These are phyloP conservation scores for Aegilops bicornis DNA, from an alignment of 176 grass and related monocot genomes.

Conservation along the genomic window DNA sequence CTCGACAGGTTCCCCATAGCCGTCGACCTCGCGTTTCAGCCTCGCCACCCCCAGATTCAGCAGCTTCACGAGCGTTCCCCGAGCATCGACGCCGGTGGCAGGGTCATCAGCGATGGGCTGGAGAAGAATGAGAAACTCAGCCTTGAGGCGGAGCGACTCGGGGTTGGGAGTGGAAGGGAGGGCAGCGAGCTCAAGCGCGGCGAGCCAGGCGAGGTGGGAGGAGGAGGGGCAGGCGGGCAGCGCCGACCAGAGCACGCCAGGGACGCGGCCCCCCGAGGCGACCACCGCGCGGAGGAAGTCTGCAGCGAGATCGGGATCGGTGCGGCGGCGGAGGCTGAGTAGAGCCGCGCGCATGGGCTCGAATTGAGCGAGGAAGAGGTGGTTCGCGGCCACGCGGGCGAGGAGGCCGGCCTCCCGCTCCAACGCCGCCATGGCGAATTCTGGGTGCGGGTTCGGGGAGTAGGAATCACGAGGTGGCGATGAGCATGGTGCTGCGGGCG, in stretches of 20 bases:
- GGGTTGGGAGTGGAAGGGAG: constrained; percentile 45
- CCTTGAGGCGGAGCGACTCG: constrained; percentile 58
- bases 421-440: constrained; percentile 35
- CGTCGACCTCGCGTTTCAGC: constrained; percentile 51
- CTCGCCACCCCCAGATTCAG: constrained; percentile 65
- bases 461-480: constrained; percentile 26
- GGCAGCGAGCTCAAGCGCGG: constrained; percentile 69
- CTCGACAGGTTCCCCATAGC: neutral
- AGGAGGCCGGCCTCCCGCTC: constrained; percentile 80
- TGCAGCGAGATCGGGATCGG: constrained; percentile 49
- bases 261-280: constrained; percentile 60
- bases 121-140: constrained; percentile 78
- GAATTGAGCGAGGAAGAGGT: constrained; percentile 93
- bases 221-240: constrained; percentile 60
- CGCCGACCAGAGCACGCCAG: constrained; percentile 68
- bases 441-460: neutral
- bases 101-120: constrained; percentile 53
- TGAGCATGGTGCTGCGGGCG: constrained; percentile 17
- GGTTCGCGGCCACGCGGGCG: constrained; percentile 75
- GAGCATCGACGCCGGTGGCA: constrained; percentile 23
- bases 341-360: constrained; percentile 81
- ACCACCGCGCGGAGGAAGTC: constrained; percentile 61
- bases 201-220: constrained; percentile 90
- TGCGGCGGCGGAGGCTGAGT: constrained; percentile 81
- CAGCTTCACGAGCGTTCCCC: constrained; percentile 47